phyloP scores from a whole-genome alignment of 306 rosid species.

The Rosa chinensis region DNA sequence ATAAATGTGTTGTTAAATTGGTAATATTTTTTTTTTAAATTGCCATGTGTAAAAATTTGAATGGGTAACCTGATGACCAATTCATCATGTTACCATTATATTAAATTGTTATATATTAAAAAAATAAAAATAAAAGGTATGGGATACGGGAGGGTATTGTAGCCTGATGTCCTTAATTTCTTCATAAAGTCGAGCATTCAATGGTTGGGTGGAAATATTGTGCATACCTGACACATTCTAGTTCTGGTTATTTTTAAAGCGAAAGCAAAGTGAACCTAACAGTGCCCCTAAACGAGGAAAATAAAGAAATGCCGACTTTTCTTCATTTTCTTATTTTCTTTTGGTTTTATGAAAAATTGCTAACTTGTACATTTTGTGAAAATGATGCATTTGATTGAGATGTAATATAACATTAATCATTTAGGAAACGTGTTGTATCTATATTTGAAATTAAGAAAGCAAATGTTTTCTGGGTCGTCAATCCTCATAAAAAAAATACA shows the following conservation, averaged over 20 bases:
- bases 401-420: background rate
- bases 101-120: too few relatives aligned
- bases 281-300: background rate
- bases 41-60: too few relatives aligned
- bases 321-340: background rate
- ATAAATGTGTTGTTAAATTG: too few relatives aligned
- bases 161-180: background rate
- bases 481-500: background rate
- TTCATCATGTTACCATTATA: too few relatives aligned
- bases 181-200: background rate
- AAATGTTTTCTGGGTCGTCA: background rate
- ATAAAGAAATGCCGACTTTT: background rate
- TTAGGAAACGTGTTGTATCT: background rate
- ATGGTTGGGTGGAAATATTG: background rate
- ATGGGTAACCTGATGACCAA: too few relatives aligned
- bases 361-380: background rate
- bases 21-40: too few relatives aligned
- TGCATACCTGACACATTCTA: background rate
- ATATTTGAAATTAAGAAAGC: background rate
- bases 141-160: too few relatives aligned
- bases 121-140: too few relatives aligned
- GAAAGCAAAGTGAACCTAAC: slow-evolving; percentile 6
- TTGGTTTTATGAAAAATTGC: background rate
- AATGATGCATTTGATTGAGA: background rate
- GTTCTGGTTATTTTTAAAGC: background rate